A percentile compares a stretch with the other conserved stretches of the same genome.
Conservation (phyloP, 106 monocot species). For the Phalaenopsis equestris region DNA sequence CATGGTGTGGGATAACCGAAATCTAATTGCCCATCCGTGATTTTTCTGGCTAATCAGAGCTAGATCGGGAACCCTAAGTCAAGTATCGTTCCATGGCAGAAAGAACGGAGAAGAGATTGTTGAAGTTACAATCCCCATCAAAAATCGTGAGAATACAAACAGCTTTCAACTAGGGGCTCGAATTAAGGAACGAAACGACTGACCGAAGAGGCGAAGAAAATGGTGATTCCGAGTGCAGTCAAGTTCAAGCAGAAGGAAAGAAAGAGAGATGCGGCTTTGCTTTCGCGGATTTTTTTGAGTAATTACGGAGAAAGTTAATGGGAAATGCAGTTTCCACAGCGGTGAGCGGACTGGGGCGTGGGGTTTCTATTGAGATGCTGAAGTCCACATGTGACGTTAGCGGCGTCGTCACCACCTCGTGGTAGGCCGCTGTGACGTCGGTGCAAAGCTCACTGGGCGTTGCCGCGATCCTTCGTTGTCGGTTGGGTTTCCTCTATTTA, state of each 20-base stretch:
- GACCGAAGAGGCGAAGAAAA: not conserved
- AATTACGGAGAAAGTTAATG: not conserved
- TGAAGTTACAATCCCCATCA: not conserved
- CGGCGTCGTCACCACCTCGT: not conserved
- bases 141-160: not conserved
- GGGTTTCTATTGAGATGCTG: not conserved
- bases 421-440: not conserved
- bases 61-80: not conserved
- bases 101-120: not conserved
- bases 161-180: no score
- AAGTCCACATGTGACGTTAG: not conserved
- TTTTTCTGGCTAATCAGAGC: not conserved
- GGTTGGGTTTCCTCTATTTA: not conserved
- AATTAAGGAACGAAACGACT: not conserved
- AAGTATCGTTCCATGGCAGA: not conserved
- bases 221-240: not conserved
- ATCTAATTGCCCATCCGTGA: conserved; percentile 3
- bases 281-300: not conserved
- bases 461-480: not conserved
- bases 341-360: no score
- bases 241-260: not conserved
- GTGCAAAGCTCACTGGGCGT: not conserved
- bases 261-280: not conserved
- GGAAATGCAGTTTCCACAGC: no score
- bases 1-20: conserved; percentile 9